Base-by-base conservation (phyloP, 495 filamentous ascomycete species). In the Xylaria intraflava region DNA sequence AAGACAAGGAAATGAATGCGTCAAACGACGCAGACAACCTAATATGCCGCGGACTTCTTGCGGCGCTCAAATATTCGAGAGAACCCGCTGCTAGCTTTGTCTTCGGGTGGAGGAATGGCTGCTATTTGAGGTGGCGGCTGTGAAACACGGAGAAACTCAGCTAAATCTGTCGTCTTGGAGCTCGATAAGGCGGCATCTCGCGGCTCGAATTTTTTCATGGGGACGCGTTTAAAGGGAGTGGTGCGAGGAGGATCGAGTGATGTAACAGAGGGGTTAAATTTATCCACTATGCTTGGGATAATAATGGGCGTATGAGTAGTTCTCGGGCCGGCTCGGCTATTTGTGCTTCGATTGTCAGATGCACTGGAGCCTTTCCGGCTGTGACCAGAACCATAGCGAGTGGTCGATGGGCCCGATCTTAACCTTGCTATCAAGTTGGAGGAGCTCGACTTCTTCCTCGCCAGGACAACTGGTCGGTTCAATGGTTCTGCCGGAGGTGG, bases 131-230 rank as follows among this genome's bases (percentile, higher is more conserved):
- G 62, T 22, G 87, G 87, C n/a, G 89, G 88, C 17, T 78, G 88
- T 20, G 85, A 87, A 54, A 84, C 85, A 36, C 78, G 82, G 12
- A 96, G 70, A 66, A 95, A 94, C 57, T 88, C 85, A 2, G 89
- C 88, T 49, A 95, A 68, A 27, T 90, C 88, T 36, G 80, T 81
- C 2, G 87, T 90, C 74, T 56, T 59, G 56, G 54, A 54, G 53
- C 36, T 70, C 46, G 20, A 63, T 47, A 69, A 69, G 7, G 69
- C 62, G 8, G 78, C 70, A 14, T 81, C 78, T 26, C 78, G 68
- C 4, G 78, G 71, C 59, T 79, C 73, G 49, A 75, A 79, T 48
- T 62, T 77, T 66, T 75, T 81, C 70, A 78, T 77, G 31, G 69
- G 66, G 39, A 71, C 74, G 40, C 73, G 62, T 39, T 60, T 62